Evolutionary conservation across 495 filamentous ascomycete species (phyloP).

Genomic region (Penicillium psychrofluorescens): DNA sequence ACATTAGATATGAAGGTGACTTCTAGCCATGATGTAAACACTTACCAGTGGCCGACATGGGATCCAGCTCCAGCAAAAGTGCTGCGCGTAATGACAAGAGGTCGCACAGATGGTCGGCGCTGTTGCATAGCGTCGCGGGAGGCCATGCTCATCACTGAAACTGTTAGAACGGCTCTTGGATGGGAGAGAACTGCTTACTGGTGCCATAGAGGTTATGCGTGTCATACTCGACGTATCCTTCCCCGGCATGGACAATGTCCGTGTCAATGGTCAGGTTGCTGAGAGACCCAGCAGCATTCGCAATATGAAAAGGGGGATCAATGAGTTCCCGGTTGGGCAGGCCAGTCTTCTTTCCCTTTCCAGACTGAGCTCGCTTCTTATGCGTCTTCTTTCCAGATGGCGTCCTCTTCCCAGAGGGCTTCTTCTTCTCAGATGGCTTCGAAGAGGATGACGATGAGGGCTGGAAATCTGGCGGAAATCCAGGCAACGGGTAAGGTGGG

Average conservation of each 20-base stretch:
- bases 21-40: not conserved
- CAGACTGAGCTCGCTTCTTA: constrained; percentile 2
- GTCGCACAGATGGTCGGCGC: constrained; percentile 59
- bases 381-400: constrained; percentile 4
- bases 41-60: constrained; percentile 72
- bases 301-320: constrained; percentile 66
- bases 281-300: constrained; percentile 62
- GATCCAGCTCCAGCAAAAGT: constrained; percentile 77
- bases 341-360: constrained; percentile 35
- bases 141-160: constrained; percentile 63
- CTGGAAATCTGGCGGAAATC: constrained; percentile 67
- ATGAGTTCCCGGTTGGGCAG: constrained; percentile 60
- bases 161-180: not conserved
- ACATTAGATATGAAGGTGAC: not conserved
- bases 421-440: constrained; percentile 6
- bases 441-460: constrained; percentile 27
- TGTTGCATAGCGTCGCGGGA: constrained; percentile 61
- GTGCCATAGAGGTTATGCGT: constrained; percentile 82
- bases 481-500: constrained; percentile 55
- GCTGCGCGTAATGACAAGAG: constrained; percentile 75
- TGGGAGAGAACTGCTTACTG: constrained; percentile 32
- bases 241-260: constrained; percentile 59
- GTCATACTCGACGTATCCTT: constrained; percentile 68
- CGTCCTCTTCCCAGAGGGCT: constrained; percentile 3
- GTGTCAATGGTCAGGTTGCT: constrained; percentile 71